These are phyloP conservation scores for Plasmodium vivax DNA, from an alignment of 169 alveolate genomes.

Conservation along the genomic window DNA sequence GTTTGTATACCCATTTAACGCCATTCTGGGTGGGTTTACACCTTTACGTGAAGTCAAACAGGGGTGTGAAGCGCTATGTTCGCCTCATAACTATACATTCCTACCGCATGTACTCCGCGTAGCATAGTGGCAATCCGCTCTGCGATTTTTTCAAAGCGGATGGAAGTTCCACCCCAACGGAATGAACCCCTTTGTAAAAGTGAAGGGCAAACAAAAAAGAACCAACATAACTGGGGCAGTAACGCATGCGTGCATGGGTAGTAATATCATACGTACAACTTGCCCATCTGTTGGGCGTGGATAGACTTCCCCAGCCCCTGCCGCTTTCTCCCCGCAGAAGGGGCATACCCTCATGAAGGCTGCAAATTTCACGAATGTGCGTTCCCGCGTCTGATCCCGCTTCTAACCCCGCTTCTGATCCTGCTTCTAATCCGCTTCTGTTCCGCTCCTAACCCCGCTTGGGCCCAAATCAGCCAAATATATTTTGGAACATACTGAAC, in stretches of 20 bases:
- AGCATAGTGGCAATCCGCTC: neutral
- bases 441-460: neutral
- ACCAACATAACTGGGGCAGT: neutral
- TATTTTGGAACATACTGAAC: conserved; percentile 55
- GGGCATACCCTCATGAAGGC: neutral
- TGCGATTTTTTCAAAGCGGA: neutral
- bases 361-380: neutral
- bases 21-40: neutral
- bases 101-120: neutral
- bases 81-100: neutral
- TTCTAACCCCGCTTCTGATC: too few species aligned
- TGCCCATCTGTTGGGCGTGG: neutral
- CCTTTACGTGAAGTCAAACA: neutral
- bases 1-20: neutral
- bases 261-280: neutral
- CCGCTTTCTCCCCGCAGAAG: neutral
- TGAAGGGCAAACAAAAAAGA: neutral
- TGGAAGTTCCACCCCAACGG: neutral
- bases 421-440: too few species aligned
- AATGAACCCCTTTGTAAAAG: neutral
- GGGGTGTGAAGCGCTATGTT: neutral
- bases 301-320: neutral
- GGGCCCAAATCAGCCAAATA: neutral
- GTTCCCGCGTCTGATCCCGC: neutral
- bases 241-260: neutral